Evolutionary conservation across 1,139 yeast genomes (phyloP).

Genomic region (Blastobotrys ciferrii): DNA sequence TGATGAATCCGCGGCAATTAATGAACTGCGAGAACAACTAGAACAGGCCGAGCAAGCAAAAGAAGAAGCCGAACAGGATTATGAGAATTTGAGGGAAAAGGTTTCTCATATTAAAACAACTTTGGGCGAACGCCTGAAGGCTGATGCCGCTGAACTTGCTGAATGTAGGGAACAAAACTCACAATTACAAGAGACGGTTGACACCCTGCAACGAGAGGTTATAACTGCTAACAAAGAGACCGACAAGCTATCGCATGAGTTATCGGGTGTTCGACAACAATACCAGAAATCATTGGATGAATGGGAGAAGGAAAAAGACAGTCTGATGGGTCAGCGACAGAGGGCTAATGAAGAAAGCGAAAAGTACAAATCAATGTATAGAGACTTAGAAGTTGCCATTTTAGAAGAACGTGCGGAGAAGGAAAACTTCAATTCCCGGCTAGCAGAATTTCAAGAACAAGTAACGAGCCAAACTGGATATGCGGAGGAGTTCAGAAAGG

Average conservation of each 20-base stretch:
- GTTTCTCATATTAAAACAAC: constrained; percentile 79
- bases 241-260: constrained; percentile 55
- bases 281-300: constrained; percentile 44
- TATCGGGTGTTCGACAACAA: constrained; percentile 48
- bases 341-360: constrained; percentile 31
- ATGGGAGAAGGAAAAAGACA: constrained; percentile 46
- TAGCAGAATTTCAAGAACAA: constrained; percentile 50
- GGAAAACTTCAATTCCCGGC: constrained; percentile 33
- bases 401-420: constrained; percentile 35
- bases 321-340: constrained; percentile 30
- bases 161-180: constrained; percentile 39
- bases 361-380: constrained; percentile 42
- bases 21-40: constrained; percentile 39
- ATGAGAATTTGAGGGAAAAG: constrained; percentile 70
- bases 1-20: constrained; percentile 9
- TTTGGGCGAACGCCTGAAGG: constrained; percentile 63
- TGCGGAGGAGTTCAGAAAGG: constrained; percentile 28
- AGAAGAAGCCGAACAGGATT: constrained; percentile 65
- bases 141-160: constrained; percentile 43
- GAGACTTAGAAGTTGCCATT: constrained; percentile 41
- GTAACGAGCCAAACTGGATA: constrained; percentile 31
- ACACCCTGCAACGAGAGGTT: constrained; percentile 52
- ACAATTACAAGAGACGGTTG: constrained; percentile 36
- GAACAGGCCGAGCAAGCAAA: constrained; percentile 52
- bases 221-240: constrained; percentile 62